A percentile compares a stretch with the other conserved stretches of the same genome.
phyloP scores from a whole-genome alignment of 768 basidiomycete species.

The Psilocybe sp. region DNA sequence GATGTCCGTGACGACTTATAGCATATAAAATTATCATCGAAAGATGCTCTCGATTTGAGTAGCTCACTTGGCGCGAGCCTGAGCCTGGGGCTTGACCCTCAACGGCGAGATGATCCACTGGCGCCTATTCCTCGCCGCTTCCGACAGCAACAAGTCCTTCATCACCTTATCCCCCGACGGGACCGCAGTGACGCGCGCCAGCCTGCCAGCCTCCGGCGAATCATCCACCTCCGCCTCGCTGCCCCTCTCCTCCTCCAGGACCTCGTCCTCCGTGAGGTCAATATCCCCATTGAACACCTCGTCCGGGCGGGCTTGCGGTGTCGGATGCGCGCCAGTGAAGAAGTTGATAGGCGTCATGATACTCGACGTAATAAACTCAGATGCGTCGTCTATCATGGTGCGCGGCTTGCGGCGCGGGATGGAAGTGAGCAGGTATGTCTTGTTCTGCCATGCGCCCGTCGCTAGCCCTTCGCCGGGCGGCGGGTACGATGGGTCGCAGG shows the following conservation, averaged over 20 bases:
- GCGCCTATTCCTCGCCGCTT: conserved; percentile 32
- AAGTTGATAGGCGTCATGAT: conserved; percentile 58
- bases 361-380: conserved; percentile 59
- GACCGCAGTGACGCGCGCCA: conserved; percentile 49
- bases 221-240: conserved; percentile 82
- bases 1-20: too few relatives aligned
- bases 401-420: conserved; percentile 69
- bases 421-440: conserved; percentile 60
- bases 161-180: conserved; percentile 24
- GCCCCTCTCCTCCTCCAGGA: conserved; percentile 73
- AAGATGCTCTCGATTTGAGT: too few relatives aligned
- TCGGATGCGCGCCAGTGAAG: conserved; percentile 36
- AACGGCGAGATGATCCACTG: conserved; percentile 37
- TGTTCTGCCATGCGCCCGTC: conserved; percentile 53
- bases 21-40: too few relatives aligned
- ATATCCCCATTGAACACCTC: conserved; percentile 66
- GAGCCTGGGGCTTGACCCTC: conserved; percentile 19
- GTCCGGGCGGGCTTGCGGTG: conserved; percentile 53
- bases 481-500: conserved; percentile 64
- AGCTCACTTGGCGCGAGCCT: too few relatives aligned
- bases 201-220: conserved; percentile 52
- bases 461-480: conserved; percentile 21
- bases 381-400: conserved; percentile 69
- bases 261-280: conserved; percentile 74
- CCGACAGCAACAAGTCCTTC: conserved; percentile 22